Conservation (phyloP, 192 early-diverging fungal genomes). For the Chytriomyces hyalinus region DNA sequence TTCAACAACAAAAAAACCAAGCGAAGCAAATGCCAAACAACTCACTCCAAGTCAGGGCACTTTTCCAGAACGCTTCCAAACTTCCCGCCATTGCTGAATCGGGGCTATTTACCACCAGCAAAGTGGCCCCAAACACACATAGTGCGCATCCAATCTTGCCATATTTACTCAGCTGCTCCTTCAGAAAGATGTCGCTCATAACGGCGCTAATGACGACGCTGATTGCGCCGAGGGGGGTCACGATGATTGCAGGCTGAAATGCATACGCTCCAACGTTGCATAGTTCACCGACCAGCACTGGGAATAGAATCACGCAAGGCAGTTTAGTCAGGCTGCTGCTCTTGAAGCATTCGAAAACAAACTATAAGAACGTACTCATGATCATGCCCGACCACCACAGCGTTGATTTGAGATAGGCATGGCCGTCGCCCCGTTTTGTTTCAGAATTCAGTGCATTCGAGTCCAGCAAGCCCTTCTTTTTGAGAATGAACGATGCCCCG, state of each 20-base stretch:
- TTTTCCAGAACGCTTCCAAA: not conserved
- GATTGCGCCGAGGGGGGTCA: slow-evolving; percentile 90
- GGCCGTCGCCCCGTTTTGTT: slow-evolving; percentile 42
- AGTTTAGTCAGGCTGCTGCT: not conserved
- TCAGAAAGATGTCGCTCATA: slow-evolving; percentile 84
- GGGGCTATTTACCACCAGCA: not conserved
- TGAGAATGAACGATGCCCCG: slow-evolving; percentile 87
- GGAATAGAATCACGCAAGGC: slow-evolving; percentile 1
- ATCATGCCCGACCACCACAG: slow-evolving; percentile 92
- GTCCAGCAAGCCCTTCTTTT: slow-evolving; percentile 90
- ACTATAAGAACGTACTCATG: slow-evolving; percentile 57
- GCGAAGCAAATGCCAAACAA: slow-evolving; percentile 79
- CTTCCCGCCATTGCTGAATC: not conserved
- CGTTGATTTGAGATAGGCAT: slow-evolving; percentile 83
- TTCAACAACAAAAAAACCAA: slow-evolving; percentile 38
- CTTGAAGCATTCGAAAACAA: not conserved
- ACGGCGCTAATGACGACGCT: slow-evolving; percentile 90
- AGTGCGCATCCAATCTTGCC: slow-evolving; percentile 91
- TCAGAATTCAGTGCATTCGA: slow-evolving; percentile 11
- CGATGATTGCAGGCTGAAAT: slow-evolving; percentile 94
- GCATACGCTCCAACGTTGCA: slow-evolving; percentile 96
- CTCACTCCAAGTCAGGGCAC: not conserved
- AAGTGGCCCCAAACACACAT: slow-evolving; percentile 80
- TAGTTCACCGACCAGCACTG: slow-evolving; percentile 91
- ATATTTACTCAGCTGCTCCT: slow-evolving; percentile 73